Percentiles rank a stretch among this genome's conserved stretches.
Evolutionary conservation across 2,329 filamentous ascomycete species (phyloP).

Genomic region (Harringtonia lauricola): DNA sequence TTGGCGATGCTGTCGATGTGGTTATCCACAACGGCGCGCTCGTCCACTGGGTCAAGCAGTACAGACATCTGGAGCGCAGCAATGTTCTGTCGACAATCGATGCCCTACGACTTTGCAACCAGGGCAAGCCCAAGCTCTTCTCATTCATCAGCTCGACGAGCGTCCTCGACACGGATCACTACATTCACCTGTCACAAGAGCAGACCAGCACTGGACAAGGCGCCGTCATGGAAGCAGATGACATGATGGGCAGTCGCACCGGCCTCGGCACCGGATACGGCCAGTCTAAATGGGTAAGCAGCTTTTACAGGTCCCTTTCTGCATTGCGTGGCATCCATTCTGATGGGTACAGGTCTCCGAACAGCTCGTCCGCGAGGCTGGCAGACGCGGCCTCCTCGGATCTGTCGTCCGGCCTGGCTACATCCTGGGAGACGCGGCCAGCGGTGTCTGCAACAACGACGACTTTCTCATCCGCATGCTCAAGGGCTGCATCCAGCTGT

Average conservation of each 20-base stretch:
- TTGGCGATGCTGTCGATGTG: conserved; percentile 58
- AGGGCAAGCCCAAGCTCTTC: conserved; percentile 61
- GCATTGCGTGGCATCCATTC: background rate
- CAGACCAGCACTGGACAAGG: background rate
- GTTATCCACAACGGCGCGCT: conserved; percentile 74
- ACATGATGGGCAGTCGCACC: no score
- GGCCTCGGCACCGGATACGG: no score
- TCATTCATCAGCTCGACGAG: conserved; percentile 76
- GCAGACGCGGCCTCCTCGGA: conserved; percentile 62
- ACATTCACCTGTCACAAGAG: background rate
- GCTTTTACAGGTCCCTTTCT: background rate
- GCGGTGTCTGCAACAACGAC: conserved; percentile 68
- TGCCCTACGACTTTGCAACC: conserved; percentile 62
- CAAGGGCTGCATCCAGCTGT: conserved; percentile 79
- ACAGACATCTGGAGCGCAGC: conserved; percentile 56
- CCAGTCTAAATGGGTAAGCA: no score
- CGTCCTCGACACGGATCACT: conserved; percentile 34
- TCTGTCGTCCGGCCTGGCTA: conserved; percentile 77
- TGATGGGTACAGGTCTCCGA: conserved; percentile 20
- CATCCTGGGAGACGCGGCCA: conserved; percentile 60
- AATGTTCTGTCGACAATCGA: conserved; percentile 81
- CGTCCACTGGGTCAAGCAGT: conserved; percentile 74
- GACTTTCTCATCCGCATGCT: conserved; percentile 82
- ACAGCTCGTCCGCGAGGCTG: conserved; percentile 65
- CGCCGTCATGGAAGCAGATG: no score